Conservation (phyloP, 2,329 filamentous ascomycete genomes). For the Colletotrichum camelliae region DNA sequence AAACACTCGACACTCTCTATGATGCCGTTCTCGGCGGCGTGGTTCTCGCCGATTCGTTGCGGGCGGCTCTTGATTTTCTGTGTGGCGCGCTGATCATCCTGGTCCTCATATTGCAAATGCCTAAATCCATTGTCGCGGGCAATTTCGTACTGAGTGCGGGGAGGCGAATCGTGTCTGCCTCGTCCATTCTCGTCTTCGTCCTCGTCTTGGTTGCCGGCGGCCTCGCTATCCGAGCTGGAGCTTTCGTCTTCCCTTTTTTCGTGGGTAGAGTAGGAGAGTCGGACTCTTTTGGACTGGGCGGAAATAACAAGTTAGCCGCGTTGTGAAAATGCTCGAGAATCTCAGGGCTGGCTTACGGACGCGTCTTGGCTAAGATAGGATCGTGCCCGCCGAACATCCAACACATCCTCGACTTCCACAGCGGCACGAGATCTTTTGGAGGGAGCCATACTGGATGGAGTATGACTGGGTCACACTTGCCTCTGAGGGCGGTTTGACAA, state of each 20-base stretch:
- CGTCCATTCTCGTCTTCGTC: constrained; percentile 31
- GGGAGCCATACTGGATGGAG: constrained; percentile 29
- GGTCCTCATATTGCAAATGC: constrained; percentile 60
- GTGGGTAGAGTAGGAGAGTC: constrained; percentile 33
- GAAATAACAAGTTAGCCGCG: not conserved
- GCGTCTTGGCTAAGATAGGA: constrained; percentile 44
- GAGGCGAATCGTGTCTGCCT: constrained; percentile 38
- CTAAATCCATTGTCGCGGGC: constrained; percentile 64
- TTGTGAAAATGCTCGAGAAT: not conserved
- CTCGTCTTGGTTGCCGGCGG: constrained; percentile 33
- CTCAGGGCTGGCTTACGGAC: constrained; percentile 37
- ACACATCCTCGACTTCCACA: constrained; percentile 35
- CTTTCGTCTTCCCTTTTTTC: constrained; percentile 17
- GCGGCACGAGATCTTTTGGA: constrained; percentile 48
- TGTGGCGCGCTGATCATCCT: constrained; percentile 68
- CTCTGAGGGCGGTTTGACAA: not conserved
- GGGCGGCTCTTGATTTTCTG: constrained; percentile 63
- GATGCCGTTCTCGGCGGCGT: constrained; percentile 81
- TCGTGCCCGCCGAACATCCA: constrained; percentile 43
- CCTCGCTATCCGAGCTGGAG: constrained; percentile 24
- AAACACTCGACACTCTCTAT: constrained; percentile 85
- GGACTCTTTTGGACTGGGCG: constrained; percentile 36
- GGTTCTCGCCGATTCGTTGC: constrained; percentile 66
- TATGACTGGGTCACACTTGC: not conserved
- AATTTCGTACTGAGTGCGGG: constrained; percentile 66